Conservation (phyloP, 768 basidiomycete genomes). For the Boletus bicolor region DNA sequence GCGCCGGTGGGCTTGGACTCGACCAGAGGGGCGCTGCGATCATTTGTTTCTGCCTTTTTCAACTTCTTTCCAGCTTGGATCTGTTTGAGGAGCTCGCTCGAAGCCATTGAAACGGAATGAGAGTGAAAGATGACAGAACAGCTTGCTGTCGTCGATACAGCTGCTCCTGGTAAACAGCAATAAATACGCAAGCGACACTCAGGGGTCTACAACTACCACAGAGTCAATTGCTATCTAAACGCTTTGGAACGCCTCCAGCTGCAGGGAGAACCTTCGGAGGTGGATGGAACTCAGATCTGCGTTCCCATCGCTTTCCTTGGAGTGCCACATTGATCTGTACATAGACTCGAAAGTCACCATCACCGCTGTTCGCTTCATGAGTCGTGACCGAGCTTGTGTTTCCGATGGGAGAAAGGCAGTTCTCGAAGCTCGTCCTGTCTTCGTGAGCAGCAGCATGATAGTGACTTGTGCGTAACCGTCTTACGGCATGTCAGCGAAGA, state of each 20-base stretch:
- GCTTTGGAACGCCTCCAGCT: background rate
- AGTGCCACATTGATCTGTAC: background rate
- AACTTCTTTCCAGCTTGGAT: constrained; percentile 81
- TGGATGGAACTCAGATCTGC: background rate
- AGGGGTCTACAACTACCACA: background rate
- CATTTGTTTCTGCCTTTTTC: constrained; percentile 81
- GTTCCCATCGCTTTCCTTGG: background rate
- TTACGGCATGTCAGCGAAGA: too few species aligned
- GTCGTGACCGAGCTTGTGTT: background rate
- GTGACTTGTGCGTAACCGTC: too few species aligned
- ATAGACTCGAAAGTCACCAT: background rate
- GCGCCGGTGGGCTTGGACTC: constrained; percentile 47
- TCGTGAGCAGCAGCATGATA: background rate
- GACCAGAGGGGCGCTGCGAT: constrained; percentile 67
- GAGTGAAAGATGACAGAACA: background rate
- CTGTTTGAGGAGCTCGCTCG: constrained; percentile 70
- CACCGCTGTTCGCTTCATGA: background rate
- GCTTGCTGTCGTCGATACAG: background rate
- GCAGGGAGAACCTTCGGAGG: background rate
- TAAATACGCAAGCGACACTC: constrained; percentile 8
- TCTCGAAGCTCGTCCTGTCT: background rate
- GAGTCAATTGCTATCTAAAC: too few species aligned
- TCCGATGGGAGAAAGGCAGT: background rate
- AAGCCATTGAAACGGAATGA: constrained; percentile 51
- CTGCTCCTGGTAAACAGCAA: constrained; percentile 10